Percentiles rank a stretch among this genome's conserved stretches.
These are phyloP conservation scores for Eucalyptus curtisii DNA, from an alignment of 345 rosid species.

Conservation along the genomic window DNA sequence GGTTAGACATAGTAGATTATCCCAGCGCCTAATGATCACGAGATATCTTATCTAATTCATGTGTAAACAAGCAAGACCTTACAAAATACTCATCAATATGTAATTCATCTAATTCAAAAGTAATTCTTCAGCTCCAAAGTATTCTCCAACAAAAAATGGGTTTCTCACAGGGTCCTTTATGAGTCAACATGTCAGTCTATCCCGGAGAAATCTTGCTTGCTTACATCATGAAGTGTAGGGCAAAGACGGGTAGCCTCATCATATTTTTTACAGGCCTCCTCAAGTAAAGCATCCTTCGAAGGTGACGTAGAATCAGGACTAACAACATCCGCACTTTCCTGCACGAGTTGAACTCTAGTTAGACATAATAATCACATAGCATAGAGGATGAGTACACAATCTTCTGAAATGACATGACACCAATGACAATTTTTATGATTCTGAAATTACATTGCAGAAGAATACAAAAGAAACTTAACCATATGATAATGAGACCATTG, in stretches of 20 bases:
- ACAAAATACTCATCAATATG: neutral
- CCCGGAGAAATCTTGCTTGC: constrained; percentile 1
- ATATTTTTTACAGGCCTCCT: constrained; percentile 96
- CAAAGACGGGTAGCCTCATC: constrained; percentile 88
- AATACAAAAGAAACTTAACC: neutral
- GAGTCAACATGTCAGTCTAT: neutral
- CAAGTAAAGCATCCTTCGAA: constrained; percentile 91
- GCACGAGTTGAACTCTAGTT: constrained; percentile 7
- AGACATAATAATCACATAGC: neutral
- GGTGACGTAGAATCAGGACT: constrained; percentile 83
- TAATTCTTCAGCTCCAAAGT: neutral
- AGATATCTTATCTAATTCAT: neutral
- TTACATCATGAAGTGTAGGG: constrained; percentile 94
- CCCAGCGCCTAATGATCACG: neutral
- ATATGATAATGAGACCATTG: neutral
- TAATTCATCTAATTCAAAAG: neutral
- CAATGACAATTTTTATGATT: neutral
- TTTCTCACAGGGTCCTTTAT: neutral
- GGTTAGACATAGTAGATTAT: neutral
- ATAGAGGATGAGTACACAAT: neutral
- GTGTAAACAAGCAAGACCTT: neutral
- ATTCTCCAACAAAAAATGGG: neutral
- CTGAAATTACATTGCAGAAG: neutral
- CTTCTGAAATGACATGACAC: neutral
- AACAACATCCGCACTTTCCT: constrained; percentile 98